Evolutionary conservation across 805 yeast species (phyloP).

Genomic region (Kodamaea jinghongensis): DNA sequence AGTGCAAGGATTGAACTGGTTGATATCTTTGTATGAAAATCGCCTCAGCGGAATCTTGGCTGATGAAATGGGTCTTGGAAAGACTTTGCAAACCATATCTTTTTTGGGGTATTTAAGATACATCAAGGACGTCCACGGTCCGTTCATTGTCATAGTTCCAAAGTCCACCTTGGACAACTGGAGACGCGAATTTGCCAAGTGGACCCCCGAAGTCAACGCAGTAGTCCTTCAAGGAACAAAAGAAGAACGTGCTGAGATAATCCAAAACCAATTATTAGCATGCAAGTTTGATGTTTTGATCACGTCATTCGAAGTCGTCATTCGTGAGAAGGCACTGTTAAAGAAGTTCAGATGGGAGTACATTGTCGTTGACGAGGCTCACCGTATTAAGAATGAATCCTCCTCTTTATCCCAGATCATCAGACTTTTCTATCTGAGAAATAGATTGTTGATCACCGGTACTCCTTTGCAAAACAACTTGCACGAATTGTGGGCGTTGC

Average conservation of each 20-base stretch:
- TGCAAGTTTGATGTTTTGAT: constrained; percentile 87
- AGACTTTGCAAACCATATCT: constrained; percentile 91
- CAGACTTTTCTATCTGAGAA: constrained; percentile 79
- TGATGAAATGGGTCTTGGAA: constrained; percentile 98
- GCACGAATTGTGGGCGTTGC: constrained; percentile 94
- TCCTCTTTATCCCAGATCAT: constrained; percentile 90
- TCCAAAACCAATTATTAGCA: constrained; percentile 56
- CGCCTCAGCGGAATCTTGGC: constrained; percentile 90
- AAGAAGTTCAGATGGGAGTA: constrained; percentile 91
- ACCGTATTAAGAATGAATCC: constrained; percentile 92
- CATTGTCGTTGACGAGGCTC: constrained; percentile 93
- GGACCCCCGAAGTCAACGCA: constrained; percentile 94
- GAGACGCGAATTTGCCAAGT: constrained; percentile 88
- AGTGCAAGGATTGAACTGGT: constrained; percentile 93
- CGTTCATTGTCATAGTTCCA: constrained; percentile 88
- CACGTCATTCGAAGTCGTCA: constrained; percentile 91
- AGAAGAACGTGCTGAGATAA: constrained; percentile 64
- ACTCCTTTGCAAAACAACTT: constrained; percentile 93
- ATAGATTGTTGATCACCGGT: constrained; percentile 86
- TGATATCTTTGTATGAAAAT: constrained; percentile 83
- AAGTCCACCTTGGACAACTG: constrained; percentile 95
- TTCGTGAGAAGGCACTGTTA: constrained; percentile 78
- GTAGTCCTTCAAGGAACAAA: constrained; percentile 87
- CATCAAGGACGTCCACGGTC: constrained; percentile 77
- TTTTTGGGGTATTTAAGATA: constrained; percentile 87